Evolutionary conservation across 2,329 filamentous ascomycete genomes (phyloP).

Genomic region (Niveomyces coronatus): DNA sequence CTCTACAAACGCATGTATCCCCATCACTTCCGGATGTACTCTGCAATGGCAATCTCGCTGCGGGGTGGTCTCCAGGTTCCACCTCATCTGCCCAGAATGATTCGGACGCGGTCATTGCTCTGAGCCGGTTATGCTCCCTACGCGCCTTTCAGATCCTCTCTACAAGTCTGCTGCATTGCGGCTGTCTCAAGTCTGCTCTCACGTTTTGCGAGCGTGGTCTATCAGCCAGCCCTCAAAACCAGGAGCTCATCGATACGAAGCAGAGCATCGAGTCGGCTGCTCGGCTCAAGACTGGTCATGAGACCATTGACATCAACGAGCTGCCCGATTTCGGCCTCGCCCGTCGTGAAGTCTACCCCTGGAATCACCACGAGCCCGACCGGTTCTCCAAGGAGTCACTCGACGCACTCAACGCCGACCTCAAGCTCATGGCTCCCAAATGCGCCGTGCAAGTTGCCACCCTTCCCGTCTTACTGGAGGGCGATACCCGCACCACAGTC

Average conservation of each 20-base stretch:
- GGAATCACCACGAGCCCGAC: constrained; percentile 59
- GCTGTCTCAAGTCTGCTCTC: constrained; percentile 57
- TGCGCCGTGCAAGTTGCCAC: constrained; percentile 68
- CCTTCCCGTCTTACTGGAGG: constrained; percentile 59
- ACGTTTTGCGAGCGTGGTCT: constrained; percentile 56
- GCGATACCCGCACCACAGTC: constrained; percentile 38
- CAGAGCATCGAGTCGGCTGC: constrained; percentile 44
- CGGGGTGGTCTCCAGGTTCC: constrained; percentile 23
- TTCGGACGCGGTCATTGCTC: constrained; percentile 24
- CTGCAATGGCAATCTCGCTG: constrained; percentile 30
- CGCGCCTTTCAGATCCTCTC: constrained; percentile 50
- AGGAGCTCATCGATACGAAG: constrained; percentile 43
- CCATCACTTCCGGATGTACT: constrained; percentile 35
- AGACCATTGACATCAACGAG: constrained; percentile 38
- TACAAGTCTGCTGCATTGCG: constrained; percentile 49
- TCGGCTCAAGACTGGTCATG: constrained; percentile 34
- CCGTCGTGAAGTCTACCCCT: constrained; percentile 59
- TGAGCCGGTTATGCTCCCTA: constrained; percentile 41
- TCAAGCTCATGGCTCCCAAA: constrained; percentile 63
- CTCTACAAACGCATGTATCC: constrained; percentile 28
- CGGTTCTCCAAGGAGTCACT: constrained; percentile 61
- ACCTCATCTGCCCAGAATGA: constrained; percentile 24
- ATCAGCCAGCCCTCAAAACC: constrained; percentile 41
- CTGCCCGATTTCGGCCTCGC: constrained; percentile 62
- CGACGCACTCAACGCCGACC: constrained; percentile 57